Conservation (phyloP, 2,329 filamentous ascomycete genomes). For the Chalara sp. region DNA sequence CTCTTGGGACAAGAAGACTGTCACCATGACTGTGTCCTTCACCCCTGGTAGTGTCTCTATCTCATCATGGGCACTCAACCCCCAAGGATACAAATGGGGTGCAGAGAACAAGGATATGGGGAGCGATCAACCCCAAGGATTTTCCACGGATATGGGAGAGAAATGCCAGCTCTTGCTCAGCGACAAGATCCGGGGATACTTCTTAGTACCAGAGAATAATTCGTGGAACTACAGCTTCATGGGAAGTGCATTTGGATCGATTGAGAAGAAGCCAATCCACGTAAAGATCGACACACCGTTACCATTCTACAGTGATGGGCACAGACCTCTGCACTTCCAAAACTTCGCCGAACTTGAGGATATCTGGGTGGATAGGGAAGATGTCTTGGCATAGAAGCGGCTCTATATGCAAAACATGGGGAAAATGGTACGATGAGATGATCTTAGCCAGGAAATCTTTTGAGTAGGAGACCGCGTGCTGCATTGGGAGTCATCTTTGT, state of each 20-base stretch:
- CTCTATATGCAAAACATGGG: constrained; percentile 1
- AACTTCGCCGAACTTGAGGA: constrained; percentile 97
- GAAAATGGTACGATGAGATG: background rate
- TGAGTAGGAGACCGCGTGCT: too few species aligned
- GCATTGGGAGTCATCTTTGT: too few species aligned
- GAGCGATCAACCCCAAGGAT: constrained; percentile 90
- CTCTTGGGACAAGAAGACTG: constrained; percentile 77
- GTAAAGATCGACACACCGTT: constrained; percentile 91
- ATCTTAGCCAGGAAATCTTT: too few species aligned
- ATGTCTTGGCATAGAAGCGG: constrained; percentile 75
- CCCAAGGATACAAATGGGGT: constrained; percentile 93
- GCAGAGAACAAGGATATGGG: constrained; percentile 89
- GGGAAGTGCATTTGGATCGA: constrained; percentile 76
- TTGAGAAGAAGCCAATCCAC: constrained; percentile 86
- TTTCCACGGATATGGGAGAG: constrained; percentile 85
- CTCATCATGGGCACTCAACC: constrained; percentile 87
- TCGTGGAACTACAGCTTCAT: constrained; percentile 99
- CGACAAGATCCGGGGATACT: constrained; percentile 91
- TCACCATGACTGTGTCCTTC: constrained; percentile 93
- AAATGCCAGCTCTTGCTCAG: constrained; percentile 92
- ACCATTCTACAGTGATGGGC: constrained; percentile 86
- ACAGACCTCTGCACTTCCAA: constrained; percentile 91
- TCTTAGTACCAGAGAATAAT: constrained; percentile 84
- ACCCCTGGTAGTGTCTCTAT: constrained; percentile 94
- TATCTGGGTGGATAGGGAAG: constrained; percentile 85